These are phyloP conservation scores for Paecilomyces niveus DNA, from an alignment of 2,329 filamentous ascomycete genomes.

Conservation along the genomic window DNA sequence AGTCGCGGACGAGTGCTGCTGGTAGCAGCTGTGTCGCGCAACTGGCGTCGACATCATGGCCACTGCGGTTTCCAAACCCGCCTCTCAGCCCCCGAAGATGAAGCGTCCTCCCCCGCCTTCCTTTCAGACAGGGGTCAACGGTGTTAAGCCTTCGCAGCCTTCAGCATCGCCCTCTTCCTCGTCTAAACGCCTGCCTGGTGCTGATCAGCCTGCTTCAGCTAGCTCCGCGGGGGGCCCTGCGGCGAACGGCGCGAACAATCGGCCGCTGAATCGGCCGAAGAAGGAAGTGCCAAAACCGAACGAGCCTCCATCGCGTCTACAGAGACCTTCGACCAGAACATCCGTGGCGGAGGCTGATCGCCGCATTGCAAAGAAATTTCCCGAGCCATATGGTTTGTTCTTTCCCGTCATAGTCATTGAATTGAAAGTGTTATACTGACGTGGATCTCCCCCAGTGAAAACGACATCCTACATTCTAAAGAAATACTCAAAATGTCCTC, in stretches of 20 bases:
- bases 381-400: slow-evolving; percentile 41
- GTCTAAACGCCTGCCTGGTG: slow-evolving; percentile 50
- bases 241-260: slow-evolving; percentile 36
- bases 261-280: slow-evolving; percentile 45
- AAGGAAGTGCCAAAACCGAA: slow-evolving; percentile 46
- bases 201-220: slow-evolving; percentile 47
- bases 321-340: slow-evolving; percentile 27
- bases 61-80: slow-evolving; percentile 37
- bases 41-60: slow-evolving; percentile 28
- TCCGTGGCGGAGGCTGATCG: slow-evolving; percentile 23
- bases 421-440: slow-evolving; percentile 8
- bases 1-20: slow-evolving; percentile 15
- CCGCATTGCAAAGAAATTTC: slow-evolving; percentile 28
- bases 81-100: slow-evolving; percentile 49
- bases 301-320: slow-evolving; percentile 24
- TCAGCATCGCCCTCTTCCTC: slow-evolving; percentile 49
- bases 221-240: slow-evolving; percentile 30
- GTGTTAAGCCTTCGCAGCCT: slow-evolving; percentile 49
- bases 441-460: slow-evolving; percentile 50
- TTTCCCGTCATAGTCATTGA: background rate
- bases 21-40: slow-evolving; percentile 12
- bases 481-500: slow-evolving; percentile 65
- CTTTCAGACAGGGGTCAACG: slow-evolving; percentile 56
- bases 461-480: slow-evolving; percentile 72
- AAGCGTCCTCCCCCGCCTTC: slow-evolving; percentile 62